Conservation (phyloP, 768 basidiomycete genomes). For the Leccinum sublutescens region DNA sequence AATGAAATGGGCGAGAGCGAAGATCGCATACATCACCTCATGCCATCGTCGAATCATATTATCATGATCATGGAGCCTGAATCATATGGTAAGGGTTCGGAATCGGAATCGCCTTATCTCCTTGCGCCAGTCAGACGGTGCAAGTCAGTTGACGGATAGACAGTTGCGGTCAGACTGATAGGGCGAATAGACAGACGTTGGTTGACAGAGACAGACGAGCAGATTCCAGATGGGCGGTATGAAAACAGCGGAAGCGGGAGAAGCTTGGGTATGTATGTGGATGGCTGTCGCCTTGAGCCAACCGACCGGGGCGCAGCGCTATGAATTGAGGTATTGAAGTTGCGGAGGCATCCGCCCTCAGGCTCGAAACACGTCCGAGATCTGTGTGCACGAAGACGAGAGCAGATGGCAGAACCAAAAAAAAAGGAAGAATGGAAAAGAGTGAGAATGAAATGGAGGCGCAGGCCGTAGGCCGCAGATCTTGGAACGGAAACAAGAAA, state of each 20-base stretch:
- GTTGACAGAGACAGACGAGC: background rate
- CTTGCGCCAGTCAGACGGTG: background rate
- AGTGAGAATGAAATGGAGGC: background rate
- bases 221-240: background rate
- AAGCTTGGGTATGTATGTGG: background rate
- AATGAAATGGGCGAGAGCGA: background rate
- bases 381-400: background rate
- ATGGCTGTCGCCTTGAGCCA: background rate
- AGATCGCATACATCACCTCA: background rate
- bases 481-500: background rate
- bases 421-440: background rate
- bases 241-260: background rate
- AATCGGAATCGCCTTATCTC: constrained; percentile 21
- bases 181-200: background rate
- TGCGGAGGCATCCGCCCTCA: background rate
- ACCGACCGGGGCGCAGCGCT: background rate
- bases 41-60: background rate
- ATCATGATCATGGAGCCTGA: background rate
- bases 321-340: background rate
- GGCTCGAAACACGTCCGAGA: background rate
- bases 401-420: background rate
- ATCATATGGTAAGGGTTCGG: constrained; percentile 11
- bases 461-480: background rate
- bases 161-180: background rate
- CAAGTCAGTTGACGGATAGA: background rate